phyloP scores from a whole-genome alignment of 306 rosid species.

The Rubus parviflorus region DNA sequence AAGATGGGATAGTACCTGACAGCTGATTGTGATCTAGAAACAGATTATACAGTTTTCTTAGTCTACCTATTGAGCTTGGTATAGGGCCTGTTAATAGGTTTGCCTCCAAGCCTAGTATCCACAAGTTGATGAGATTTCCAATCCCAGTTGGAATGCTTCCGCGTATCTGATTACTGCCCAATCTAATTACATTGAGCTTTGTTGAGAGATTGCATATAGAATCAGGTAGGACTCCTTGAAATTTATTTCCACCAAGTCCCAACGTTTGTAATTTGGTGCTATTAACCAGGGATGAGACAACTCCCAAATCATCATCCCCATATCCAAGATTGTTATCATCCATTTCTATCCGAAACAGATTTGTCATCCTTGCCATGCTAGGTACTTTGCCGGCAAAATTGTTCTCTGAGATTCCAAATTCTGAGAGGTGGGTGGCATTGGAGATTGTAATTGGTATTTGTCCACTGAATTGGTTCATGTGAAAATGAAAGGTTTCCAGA shows the following conservation, averaged over 20 bases:
- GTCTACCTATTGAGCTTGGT: slow-evolving; percentile 24
- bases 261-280: slow-evolving; percentile 8
- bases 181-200: not conserved
- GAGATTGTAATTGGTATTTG: slow-evolving; percentile 1
- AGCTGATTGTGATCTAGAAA: not conserved
- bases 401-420: not conserved
- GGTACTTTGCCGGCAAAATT: slow-evolving; percentile 28
- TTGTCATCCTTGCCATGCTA: not conserved
- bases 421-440: slow-evolving; percentile 15
- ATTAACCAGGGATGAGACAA: slow-evolving; percentile 25
- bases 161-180: slow-evolving; percentile 18
- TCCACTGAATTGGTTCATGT: not conserved
- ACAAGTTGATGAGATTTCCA: slow-evolving; percentile 24
- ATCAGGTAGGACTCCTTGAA: slow-evolving; percentile 26
- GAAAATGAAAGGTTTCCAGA: not conserved
- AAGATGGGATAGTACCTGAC: slow-evolving; percentile 28
- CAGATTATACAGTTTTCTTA: not conserved
- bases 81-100: slow-evolving; percentile 26
- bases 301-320: slow-evolving; percentile 19
- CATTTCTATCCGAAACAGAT: not conserved
- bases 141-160: slow-evolving; percentile 29
- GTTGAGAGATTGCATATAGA: slow-evolving; percentile 28
- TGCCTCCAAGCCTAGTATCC: not conserved
- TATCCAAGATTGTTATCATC: slow-evolving; percentile 16
- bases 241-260: slow-evolving; percentile 11